A percentile compares a stretch with the other conserved stretches of the same genome.
Conservation (phyloP, 2,329 filamentous ascomycete genomes). For the Claviceps africana region DNA sequence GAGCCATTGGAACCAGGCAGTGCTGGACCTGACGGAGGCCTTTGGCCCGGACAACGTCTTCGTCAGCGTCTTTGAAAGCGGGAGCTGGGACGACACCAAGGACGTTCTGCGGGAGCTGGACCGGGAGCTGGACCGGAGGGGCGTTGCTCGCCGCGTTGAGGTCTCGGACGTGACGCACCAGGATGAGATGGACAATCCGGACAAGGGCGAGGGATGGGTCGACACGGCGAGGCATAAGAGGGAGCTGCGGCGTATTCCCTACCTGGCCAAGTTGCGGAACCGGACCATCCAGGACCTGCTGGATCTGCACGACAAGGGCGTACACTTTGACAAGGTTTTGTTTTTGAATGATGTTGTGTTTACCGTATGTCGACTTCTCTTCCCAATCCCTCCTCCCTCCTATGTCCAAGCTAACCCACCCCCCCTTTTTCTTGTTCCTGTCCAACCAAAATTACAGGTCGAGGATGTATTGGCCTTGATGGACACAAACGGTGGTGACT, state of each 20-base stretch:
- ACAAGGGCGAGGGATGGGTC: slow-evolving; percentile 46
- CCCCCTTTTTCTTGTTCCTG: neutral
- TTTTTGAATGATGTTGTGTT: slow-evolving; percentile 53
- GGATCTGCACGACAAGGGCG: slow-evolving; percentile 33
- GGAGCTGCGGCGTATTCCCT: slow-evolving; percentile 54
- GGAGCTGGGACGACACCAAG: slow-evolving; percentile 56
- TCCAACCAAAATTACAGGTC: slow-evolving; percentile 20
- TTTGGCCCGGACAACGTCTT: slow-evolving; percentile 53
- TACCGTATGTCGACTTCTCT: slow-evolving; percentile 22
- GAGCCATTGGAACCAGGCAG: slow-evolving; percentile 46
- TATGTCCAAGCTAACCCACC: neutral
- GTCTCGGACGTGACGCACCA: slow-evolving; percentile 44
- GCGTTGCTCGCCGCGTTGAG: slow-evolving; percentile 40
- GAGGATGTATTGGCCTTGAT: slow-evolving; percentile 42
- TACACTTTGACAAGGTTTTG: slow-evolving; percentile 42
- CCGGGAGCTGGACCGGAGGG: slow-evolving; percentile 32
- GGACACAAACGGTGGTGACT: slow-evolving; percentile 41
- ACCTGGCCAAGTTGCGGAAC: slow-evolving; percentile 51
- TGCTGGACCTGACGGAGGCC: slow-evolving; percentile 40
- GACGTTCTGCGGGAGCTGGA: slow-evolving; percentile 44
- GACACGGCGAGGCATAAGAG: slow-evolving; percentile 36
- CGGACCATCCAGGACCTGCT: slow-evolving; percentile 44
- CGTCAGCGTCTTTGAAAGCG: slow-evolving; percentile 54
- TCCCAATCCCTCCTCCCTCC: neutral
- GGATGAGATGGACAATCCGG: slow-evolving; percentile 35